Base-by-base conservation (phyloP, 768 basidiomycete genomes). In the Boletus edulis region DNA sequence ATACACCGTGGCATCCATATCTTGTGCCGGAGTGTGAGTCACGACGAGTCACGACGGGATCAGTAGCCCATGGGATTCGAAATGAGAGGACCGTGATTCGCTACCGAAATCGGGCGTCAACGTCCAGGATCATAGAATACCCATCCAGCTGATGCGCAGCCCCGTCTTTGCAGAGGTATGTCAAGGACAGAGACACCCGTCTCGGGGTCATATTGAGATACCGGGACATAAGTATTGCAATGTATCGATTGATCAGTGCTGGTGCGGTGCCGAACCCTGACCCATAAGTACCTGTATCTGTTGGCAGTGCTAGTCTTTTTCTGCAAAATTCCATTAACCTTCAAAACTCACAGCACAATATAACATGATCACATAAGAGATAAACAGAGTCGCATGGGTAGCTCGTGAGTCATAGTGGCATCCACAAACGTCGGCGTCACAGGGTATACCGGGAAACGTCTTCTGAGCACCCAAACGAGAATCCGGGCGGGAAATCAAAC, bases 401-500 rank as follows among this genome's bases (percentile, higher is more conserved):
- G 24, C 5, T 24, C 24, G 1, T 24, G 24, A 1, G 24, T 24
- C 24, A 24, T 24, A 24, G 24, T 24, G 24, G 1, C 24, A 24
- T 24, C 24, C 24, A 24, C 24, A 24, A 24, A 24, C 24, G 24
- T 29, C 27, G 17, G 6, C 38, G 38, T 13, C 38, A 39, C 14
- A 18, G 20, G 3, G 24, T 17, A 13, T 10, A 17, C 15, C 32
- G 12, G 12, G 12, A 9, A 42, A 27, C 12, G 2, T 14, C 29
- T 12, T 49, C 35, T 11, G 17, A 0, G 3, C 12, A 20, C 20
- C 47, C 43, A 5, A 37, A 49, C 14, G 37, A 20, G 20, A 51
- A 43, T 3, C 47, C 47, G 1, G 50, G 43, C 6, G 55, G 57
- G 29, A 49, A 63, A 7, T 56, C 54, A 29, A 60, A 63, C 17